phyloP scores from a whole-genome alignment of 2,329 filamentous ascomycete genomes.

The Arthrobotrys sphaeroides region DNA sequence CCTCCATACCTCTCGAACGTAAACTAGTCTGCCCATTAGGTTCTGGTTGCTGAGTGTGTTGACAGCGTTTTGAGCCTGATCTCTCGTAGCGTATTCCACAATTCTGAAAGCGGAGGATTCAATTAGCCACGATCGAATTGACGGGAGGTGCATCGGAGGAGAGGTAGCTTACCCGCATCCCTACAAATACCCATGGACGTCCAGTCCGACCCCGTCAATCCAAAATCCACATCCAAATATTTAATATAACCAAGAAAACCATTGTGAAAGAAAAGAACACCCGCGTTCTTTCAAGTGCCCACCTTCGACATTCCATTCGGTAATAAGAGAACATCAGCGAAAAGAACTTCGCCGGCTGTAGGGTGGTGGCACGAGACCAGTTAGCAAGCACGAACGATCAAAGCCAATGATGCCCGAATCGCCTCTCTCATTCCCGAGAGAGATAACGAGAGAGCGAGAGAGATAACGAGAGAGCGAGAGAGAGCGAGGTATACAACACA shows the following conservation, averaged over 20 bases:
- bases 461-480: too few species aligned
- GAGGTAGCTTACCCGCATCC: constrained; percentile 90
- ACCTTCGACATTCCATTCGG: constrained; percentile 99
- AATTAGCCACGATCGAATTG: constrained; percentile 59
- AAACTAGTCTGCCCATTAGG: constrained; percentile 96
- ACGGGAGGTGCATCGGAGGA: not conserved
- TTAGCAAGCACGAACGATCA: not conserved
- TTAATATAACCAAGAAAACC: constrained; percentile 69
- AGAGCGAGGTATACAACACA: not conserved
- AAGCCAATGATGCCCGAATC: constrained; percentile 19
- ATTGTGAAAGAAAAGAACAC: constrained; percentile 69
- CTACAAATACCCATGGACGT: constrained; percentile 90
- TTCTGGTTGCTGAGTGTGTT: constrained; percentile 98
- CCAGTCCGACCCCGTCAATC: constrained; percentile 96
- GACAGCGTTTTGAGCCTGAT: constrained; percentile 98
- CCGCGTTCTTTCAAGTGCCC: constrained; percentile 76
- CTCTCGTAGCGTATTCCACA: constrained; percentile 99
- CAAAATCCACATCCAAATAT: constrained; percentile 64
- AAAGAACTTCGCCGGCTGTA: constrained; percentile 96
- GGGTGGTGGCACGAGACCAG: constrained; percentile 37
- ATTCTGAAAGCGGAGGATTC: constrained; percentile 73
- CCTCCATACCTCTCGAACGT: constrained; percentile 87
- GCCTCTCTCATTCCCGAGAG: not conserved
- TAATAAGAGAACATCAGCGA: constrained; percentile 98
- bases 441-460: too few species aligned